Evolutionary conservation across 2,329 filamentous ascomycete species (phyloP).

Genomic region (Paecilomyces fulvus): DNA sequence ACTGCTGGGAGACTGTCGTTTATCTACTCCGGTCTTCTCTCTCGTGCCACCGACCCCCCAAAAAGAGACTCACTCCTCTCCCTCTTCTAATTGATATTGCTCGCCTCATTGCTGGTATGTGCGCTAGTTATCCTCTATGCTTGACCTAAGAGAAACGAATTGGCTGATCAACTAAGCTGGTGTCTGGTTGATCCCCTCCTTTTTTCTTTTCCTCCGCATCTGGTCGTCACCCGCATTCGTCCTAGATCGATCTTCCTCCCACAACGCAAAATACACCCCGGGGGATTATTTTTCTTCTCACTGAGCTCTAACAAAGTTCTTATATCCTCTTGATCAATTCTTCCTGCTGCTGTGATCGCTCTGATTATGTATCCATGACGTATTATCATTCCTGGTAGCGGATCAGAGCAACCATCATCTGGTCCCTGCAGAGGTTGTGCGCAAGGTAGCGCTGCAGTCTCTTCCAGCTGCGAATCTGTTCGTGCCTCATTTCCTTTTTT

Average conservation of each 20-base stretch:
- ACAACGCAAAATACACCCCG: not conserved
- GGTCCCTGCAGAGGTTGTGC: conserved; percentile 1
- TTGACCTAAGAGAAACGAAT: not conserved
- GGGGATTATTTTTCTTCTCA: not conserved
- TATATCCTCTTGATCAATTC: not conserved
- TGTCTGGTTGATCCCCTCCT: not conserved
- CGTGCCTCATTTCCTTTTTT: not conserved
- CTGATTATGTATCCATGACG: conserved; percentile 18
- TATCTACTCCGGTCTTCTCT: not conserved
- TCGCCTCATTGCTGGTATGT: not conserved
- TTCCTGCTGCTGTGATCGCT: conserved; percentile 5
- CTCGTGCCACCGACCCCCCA: not conserved
- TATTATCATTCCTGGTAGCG: conserved; percentile 19
- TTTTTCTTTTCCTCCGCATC: not conserved
- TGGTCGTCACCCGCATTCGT: not conserved
- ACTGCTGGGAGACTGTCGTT: not conserved
- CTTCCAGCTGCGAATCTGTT: conserved; percentile 3
- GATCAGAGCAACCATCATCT: conserved; percentile 10
- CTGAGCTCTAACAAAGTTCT: not conserved
- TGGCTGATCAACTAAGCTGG: not conserved
- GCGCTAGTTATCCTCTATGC: not conserved
- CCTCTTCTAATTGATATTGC: not conserved
- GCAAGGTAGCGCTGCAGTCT: conserved; percentile 5
- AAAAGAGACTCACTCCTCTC: not conserved
- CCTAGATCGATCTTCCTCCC: not conserved